Evolutionary conservation across 345 rosid species (phyloP), one percentile per base, ranked within the genome.

Genomic region (Gossypioides kirkii): DNA sequence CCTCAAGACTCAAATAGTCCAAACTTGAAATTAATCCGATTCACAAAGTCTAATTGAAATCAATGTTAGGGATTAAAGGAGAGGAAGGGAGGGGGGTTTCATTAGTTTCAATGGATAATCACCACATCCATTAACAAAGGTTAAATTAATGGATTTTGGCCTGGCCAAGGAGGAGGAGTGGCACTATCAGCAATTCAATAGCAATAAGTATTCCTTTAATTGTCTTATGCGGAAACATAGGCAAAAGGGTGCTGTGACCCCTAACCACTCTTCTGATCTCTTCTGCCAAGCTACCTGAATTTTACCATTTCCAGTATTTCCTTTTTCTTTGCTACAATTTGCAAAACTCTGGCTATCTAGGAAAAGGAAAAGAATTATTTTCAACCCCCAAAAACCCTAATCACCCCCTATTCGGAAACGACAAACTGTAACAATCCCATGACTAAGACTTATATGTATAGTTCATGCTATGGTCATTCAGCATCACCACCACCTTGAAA

Each of bases 371-470:
- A 10, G 5, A 32, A 32, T 20, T 11, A 3, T 13, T 28, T 32
- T 49, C 26, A 42, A 69, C 47, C 58, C 69, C 78, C 22, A 38
- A 22, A 65, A 65, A 42, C 2, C 61, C 52, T 56, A 43, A 8
- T 63, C 64, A 59, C 16, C 58, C 73, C 73, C 72, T 75, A 68
- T 70, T 71, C 61, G 79, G 83, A 73, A 79, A 79, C 71, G 80
- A 76, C 87, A 84, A 81, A 76, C 61, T 66, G 83, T 74, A 70
- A 74, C 78, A 82, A 78, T 80, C 78, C 77, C 32, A 73, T 54
- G 60, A 77, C 14, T 53, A 3, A 55, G 63, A 41, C 63, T 60
- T 49, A 50, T 22, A 55, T 13, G 25, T 58, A 22, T 45, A 10
- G 45, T 52, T 70, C 61, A 54, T 68, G 58, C 47, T 38, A 36